Evolutionary conservation across 768 basidiomycete genomes (phyloP).

Genomic region (Calocybe cyanea): DNA sequence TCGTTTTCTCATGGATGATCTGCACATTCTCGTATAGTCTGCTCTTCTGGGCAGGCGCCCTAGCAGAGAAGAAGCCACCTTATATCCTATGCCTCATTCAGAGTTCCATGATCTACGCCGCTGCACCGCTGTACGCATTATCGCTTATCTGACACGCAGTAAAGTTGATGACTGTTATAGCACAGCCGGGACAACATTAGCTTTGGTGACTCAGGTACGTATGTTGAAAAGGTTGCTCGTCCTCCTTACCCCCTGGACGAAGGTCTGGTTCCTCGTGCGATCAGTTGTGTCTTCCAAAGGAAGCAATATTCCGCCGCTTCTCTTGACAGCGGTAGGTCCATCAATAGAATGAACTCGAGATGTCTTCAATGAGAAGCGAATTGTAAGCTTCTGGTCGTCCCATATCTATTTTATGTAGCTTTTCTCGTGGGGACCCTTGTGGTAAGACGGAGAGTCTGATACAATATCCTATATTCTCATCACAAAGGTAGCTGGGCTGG

Average conservation of each 20-base stretch:
- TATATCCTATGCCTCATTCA: conserved; percentile 24
- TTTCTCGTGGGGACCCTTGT: conserved; percentile 18
- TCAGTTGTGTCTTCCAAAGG: conserved; percentile 3
- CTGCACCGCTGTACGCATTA: conserved; percentile 11
- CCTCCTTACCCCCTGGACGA: neutral
- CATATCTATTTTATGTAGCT: conserved; percentile 16
- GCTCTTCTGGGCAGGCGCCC: conserved; percentile 21
- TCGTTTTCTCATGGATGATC: conserved; percentile 25
- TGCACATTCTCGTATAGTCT: conserved; percentile 25
- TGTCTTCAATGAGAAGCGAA: neutral
- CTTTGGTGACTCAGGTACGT: conserved; percentile 17
- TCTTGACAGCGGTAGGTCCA: conserved; percentile 6
- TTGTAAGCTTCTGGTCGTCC: conserved; percentile 17
- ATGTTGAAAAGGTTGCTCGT: neutral
- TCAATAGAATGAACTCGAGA: neutral
- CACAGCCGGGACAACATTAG: conserved; percentile 21
- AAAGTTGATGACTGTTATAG: conserved; percentile 1
- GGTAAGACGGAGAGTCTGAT: conserved; percentile 3
- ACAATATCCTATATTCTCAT: neutral
- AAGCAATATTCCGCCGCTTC: neutral
- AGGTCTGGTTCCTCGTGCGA: conserved; percentile 22
- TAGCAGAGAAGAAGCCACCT: conserved; percentile 8
- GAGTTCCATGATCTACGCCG: conserved; percentile 21
- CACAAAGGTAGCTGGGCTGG: conserved; percentile 14
- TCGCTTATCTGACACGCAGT: neutral